Conservation (phyloP, 352 stramenopile species). For the Pythium utonaiense region DNA sequence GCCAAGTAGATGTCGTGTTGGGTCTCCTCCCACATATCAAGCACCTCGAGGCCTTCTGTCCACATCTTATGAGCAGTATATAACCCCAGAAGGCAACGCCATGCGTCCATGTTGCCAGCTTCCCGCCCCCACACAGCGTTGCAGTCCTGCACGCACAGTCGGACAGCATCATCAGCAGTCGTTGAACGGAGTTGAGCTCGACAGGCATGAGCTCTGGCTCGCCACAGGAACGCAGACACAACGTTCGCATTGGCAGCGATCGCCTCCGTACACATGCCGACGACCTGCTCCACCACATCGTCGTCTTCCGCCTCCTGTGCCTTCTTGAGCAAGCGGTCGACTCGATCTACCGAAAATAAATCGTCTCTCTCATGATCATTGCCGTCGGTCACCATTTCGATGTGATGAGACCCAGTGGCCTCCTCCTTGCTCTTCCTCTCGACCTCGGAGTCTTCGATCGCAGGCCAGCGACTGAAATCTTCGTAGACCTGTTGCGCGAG, state of each 20-base stretch:
- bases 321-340: background rate
- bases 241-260: slow-evolving; percentile 21
- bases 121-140: slow-evolving; percentile 11
- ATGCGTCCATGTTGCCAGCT: slow-evolving; percentile 16
- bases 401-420: background rate
- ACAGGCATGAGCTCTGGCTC: slow-evolving; percentile 10
- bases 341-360: slow-evolving; percentile 8
- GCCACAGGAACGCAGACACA: slow-evolving; percentile 16
- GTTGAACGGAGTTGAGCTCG: background rate
- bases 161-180: background rate
- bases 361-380: background rate
- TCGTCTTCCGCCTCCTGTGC: slow-evolving; percentile 1
- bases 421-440: background rate
- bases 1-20: background rate
- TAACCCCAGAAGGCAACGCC: slow-evolving; percentile 8
- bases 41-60: slow-evolving; percentile 5
- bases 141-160: slow-evolving; percentile 23
- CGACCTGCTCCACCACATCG: slow-evolving; percentile 1
- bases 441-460: slow-evolving; percentile 21
- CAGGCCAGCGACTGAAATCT: slow-evolving; percentile 42
- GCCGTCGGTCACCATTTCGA: background rate
- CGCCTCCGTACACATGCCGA: slow-evolving; percentile 19
- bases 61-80: slow-evolving; percentile 22
- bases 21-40: background rate
- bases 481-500: slow-evolving; percentile 32